Conservation (phyloP, 192 early-diverging fungal genomes). For the Coemansia aciculifera region DNA sequence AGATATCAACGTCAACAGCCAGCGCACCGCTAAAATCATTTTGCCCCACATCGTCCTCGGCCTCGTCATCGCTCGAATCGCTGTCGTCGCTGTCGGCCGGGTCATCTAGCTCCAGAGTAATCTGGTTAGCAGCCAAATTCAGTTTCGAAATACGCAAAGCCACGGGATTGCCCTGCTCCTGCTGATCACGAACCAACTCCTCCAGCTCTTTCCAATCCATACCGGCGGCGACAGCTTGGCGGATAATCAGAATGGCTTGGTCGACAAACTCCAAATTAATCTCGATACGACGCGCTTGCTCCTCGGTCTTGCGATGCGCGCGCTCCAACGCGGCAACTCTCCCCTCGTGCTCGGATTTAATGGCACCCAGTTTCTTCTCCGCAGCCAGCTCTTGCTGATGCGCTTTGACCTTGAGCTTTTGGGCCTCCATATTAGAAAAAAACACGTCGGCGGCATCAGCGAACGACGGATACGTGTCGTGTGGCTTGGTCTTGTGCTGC, state of each 20-base stretch:
- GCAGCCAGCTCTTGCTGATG: constrained; percentile 74
- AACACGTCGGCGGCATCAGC: constrained; percentile 88
- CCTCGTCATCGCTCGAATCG: constrained; percentile 39
- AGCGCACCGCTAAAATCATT: constrained; percentile 43
- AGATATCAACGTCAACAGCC: constrained; percentile 84
- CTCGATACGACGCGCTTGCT: constrained; percentile 86
- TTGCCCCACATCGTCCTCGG: constrained; percentile 23
- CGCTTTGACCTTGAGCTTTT: constrained; percentile 71
- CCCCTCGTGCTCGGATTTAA: constrained; percentile 73
- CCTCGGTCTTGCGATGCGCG: constrained; percentile 66
- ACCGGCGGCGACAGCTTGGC: constrained; percentile 82
- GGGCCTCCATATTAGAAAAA: constrained; percentile 87
- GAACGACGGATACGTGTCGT: constrained; percentile 75
- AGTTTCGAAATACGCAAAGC: constrained; percentile 74
- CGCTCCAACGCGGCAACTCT: constrained; percentile 77
- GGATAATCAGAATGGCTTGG: constrained; percentile 80
- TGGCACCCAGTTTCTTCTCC: constrained; percentile 78
- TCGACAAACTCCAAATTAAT: constrained; percentile 81
- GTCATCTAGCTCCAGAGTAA: constrained; percentile 64
- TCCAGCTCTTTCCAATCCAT: constrained; percentile 98
- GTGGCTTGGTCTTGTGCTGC: constrained; percentile 56
- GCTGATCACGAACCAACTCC: constrained; percentile 82
- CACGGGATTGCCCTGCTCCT: constrained; percentile 73
- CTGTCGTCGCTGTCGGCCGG: constrained; percentile 58
- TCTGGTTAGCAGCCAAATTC: constrained; percentile 78